A percentile compares a stretch with the other conserved stretches of the same genome.
Conservation (phyloP, 78 protist species). For the slime mould (Dictyostelium discoideum) region DNA sequence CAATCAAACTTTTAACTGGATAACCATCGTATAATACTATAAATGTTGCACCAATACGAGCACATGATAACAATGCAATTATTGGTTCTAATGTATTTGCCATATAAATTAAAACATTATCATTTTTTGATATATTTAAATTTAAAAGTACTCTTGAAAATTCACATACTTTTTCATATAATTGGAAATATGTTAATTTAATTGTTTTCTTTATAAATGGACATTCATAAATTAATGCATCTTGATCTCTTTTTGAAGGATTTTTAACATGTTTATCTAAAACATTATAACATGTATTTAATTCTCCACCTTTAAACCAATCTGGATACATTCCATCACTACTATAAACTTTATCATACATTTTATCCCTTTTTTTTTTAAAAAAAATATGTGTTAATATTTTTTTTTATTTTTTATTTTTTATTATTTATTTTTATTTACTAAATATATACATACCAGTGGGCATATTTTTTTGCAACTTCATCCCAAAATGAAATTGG, state of each 20-base stretch:
- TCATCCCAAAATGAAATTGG: too few relatives aligned
- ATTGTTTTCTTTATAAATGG: not conserved
- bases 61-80: slow-evolving; percentile 95
- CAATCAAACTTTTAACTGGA: too few relatives aligned
- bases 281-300: slow-evolving; percentile 84
- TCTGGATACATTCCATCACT: not conserved
- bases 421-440: too few relatives aligned
- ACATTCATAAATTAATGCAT: slow-evolving; percentile 45
- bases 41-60: slow-evolving; percentile 93
- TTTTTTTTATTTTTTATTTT: too few relatives aligned
- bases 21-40: too few relatives aligned
- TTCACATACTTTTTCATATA: slow-evolving; percentile 65
- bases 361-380: slow-evolving; percentile 14
- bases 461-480: too few relatives aligned
- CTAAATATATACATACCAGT: too few relatives aligned
- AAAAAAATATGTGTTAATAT: too few relatives aligned
- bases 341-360: not conserved
- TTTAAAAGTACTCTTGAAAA: slow-evolving; percentile 88
- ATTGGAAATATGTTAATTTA: not conserved
- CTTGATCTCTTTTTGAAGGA: not conserved
- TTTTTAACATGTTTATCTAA: slow-evolving; percentile 65
- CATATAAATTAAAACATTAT: slow-evolving; percentile 92
- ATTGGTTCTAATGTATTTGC: slow-evolving; percentile 87
- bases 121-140: slow-evolving; percentile 88
- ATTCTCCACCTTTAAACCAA: slow-evolving; percentile 89